phyloP scores from a whole-genome alignment of 805 yeast species.

The Starmerella bombicola region DNA sequence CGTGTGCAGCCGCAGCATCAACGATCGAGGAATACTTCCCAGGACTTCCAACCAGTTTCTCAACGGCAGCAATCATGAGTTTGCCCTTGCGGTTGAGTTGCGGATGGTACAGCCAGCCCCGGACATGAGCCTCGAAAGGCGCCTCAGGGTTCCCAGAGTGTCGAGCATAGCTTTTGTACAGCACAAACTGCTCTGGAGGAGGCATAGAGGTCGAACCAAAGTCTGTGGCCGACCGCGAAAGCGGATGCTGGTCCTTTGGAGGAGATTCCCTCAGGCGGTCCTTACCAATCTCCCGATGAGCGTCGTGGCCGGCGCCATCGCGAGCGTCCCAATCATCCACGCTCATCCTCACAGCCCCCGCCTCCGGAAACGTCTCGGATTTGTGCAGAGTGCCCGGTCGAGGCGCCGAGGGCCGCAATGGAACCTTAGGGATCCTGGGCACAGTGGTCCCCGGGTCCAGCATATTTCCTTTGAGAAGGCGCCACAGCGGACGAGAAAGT shows the following conservation, averaged over 20 bases:
- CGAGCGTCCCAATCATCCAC: no score
- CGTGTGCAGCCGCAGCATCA: conserved; percentile 13
- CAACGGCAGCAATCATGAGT: conserved; percentile 33
- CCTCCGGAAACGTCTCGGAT: no score
- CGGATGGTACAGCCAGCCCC: conserved; percentile 61
- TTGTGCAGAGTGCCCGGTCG: no score
- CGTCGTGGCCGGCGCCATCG: no score
- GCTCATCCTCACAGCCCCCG: no score
- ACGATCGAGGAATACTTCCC: conserved; percentile 22
- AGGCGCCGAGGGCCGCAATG: conserved; percentile 3
- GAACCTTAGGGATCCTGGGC: conserved; percentile 2
- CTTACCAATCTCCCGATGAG: no score
- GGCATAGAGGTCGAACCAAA: no score
- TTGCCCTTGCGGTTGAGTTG: conserved; percentile 65
- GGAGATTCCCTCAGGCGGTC: no score
- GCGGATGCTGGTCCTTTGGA: no score
- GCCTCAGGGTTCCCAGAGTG: conserved; percentile 3
- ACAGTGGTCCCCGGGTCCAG: conserved; percentile 9
- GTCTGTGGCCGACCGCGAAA: no score
- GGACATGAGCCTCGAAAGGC: conserved; percentile 29
- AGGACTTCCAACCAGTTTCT: conserved; percentile 23
- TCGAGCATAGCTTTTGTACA: conserved; percentile 19
- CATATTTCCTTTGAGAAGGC: conserved; percentile 10
- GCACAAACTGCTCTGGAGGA: conserved; percentile 1
- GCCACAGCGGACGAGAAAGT: conserved; percentile 13